phyloP scores from a whole-genome alignment of 1,284 basidiomycete species.

The Boletellus deceptivus region DNA sequence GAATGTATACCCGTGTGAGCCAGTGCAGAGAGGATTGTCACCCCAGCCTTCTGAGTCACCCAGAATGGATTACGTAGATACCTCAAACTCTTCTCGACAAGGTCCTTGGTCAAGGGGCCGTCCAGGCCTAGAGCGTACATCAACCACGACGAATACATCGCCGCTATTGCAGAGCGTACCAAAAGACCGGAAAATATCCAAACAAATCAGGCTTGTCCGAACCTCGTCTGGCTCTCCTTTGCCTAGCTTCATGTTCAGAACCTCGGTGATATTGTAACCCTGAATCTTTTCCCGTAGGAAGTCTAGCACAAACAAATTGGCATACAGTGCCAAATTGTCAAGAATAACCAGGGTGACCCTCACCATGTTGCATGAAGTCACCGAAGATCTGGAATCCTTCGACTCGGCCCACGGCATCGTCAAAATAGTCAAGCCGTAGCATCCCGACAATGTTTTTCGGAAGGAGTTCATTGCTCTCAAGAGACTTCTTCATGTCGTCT shows the following conservation, averaged over 20 bases:
- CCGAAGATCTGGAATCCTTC: conserved; percentile 12
- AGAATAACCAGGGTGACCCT: background rate
- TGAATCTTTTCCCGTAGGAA: conserved; percentile 17
- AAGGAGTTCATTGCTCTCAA: background rate
- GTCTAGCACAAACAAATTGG: conserved; percentile 13
- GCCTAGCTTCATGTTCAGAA: conserved; percentile 19
- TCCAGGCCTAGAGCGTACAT: conserved; percentile 6
- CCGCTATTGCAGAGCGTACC: conserved; percentile 4
- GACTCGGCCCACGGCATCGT: conserved; percentile 5
- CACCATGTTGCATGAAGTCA: conserved; percentile 9
- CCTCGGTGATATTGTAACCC: conserved; percentile 11
- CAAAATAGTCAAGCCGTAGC: conserved; percentile 10
- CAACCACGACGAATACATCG: background rate
- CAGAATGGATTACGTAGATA: background rate
- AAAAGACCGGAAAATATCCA: conserved; percentile 22
- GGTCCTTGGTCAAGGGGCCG: conserved; percentile 1
- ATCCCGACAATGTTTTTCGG: conserved; percentile 10
- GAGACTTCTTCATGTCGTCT: conserved; percentile 4
- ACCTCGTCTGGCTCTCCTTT: conserved; percentile 11
- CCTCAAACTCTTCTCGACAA: conserved; percentile 1
- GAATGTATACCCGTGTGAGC: conserved; percentile 8
- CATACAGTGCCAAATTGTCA: background rate
- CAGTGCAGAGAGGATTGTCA: conserved; percentile 9
- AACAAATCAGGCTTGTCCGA: conserved; percentile 24
- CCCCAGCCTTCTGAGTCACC: conserved; percentile 8